Evolutionary conservation across 2,329 filamentous ascomycete species (phyloP), one percentile per base, ranked within the genome.

Genomic region (Alternaria postmessia): DNA sequence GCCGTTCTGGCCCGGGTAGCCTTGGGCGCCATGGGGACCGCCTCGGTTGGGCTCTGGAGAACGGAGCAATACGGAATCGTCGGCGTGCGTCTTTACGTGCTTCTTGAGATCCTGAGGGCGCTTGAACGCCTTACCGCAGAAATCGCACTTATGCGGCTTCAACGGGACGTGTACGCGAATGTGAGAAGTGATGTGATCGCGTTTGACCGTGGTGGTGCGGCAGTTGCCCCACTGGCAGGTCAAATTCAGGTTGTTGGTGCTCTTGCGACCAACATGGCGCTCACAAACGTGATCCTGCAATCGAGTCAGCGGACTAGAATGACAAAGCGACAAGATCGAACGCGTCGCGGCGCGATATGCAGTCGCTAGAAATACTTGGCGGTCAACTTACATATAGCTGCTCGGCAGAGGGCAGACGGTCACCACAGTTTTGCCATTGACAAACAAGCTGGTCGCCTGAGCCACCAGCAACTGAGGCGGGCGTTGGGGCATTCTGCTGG

Each of bases 81-180:
- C 94, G 71, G 94, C 94, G 77, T 98, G 94, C 5, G 94, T 98
- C 89, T 98, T 99, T 81, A 98, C 93, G 79, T 99, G 95, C 85
- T 99, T 99, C 88, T 99, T 98, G 73, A 99, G 81, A 83, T 99
- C 95, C 83, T 99, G 95, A 3, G 95, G 95, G 34, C 95, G 91
- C 88, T 99, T 99, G 87, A 99, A 99, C 1, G 94, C 94, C 85
- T 99, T 99, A 77, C 93, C 93, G 77, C 95, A 99, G 82, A 97
- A 96, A 78, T 97, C 94, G 80, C 95, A 99, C 82, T 97, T 98
- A 84, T 99, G 95, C 69, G 95, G 95, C 86, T 99, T 99, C 63
- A 99, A 85, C 1, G 95, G 95, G n/a, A 99, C 94, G 79, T 99
- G 95, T 54, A 98, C 95, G 67, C 95, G 92, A 73, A 99, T 97